A percentile compares a stretch with the other conserved stretches of the same genome.
Evolutionary conservation across 2,329 filamentous ascomycete species (phyloP).

Genomic region (Pseudogymnoascus sp.): DNA sequence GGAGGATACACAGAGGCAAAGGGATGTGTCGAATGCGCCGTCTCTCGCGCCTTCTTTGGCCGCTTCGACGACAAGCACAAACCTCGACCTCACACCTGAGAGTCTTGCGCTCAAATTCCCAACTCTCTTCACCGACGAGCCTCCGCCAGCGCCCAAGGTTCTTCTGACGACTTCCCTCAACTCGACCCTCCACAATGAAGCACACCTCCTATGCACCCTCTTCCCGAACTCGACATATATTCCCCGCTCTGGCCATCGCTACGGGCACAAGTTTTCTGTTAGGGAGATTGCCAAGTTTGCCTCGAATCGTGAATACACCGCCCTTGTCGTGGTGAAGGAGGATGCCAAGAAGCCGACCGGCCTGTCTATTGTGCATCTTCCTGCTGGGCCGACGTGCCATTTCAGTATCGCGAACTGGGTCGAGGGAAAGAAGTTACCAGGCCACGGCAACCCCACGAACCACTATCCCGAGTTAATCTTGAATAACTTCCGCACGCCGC

Average conservation of each 20-base stretch:
- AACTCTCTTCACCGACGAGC: conserved; percentile 52
- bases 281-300: conserved; percentile 86
- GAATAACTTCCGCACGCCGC: conserved; percentile 90
- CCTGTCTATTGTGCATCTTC: conserved; percentile 76
- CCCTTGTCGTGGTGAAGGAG: conserved; percentile 78
- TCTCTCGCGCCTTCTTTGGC: conserved; percentile 35
- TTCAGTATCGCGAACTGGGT: conserved; percentile 88
- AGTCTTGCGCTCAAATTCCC: conserved; percentile 55
- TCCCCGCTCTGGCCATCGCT: conserved; percentile 72
- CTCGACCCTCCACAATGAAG: conserved; percentile 78
- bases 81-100: conserved; percentile 55
- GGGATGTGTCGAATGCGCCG: conserved; percentile 33
- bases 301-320: conserved; percentile 71
- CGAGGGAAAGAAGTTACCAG: conserved; percentile 77
- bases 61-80: conserved; percentile 55
- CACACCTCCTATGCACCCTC: conserved; percentile 66
- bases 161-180: conserved; percentile 88
- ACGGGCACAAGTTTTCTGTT: conserved; percentile 84
- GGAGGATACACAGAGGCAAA: conserved; percentile 30
- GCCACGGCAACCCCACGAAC: conserved; percentile 79
- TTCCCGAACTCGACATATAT: conserved; percentile 81
- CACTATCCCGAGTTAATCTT: conserved; percentile 85
- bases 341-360: conserved; percentile 79
- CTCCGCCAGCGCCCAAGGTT: conserved; percentile 65
- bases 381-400: conserved; percentile 82